Base-by-base conservation (phyloP, 177 flowering plant species). In the Vitis hybrid region DNA sequence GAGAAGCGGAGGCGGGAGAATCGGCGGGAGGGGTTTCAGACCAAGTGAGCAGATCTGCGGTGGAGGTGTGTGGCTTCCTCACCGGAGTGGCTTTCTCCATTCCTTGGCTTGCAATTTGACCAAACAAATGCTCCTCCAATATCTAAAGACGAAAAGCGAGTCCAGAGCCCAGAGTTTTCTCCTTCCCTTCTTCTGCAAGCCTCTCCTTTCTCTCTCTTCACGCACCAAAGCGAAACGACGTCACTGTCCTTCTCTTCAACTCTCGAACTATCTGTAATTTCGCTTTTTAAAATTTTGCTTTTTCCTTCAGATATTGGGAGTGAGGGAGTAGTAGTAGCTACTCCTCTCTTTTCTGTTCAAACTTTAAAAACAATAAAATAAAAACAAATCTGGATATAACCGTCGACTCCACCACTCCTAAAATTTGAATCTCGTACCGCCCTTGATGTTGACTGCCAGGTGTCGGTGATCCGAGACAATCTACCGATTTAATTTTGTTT, bases 1-100 rank as follows among this genome's bases (percentile, higher is more conserved):
- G 89, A 45, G 92, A 62, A 16, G 76, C 58, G 3, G 83, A 15
- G 13, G 82, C 72, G 19, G 90, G 66, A 9, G 88, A 76, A 52
- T 78, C 86, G 8, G 80, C 56, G 1, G 82, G 75, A 1, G 96
- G 90, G 70, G 70, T 83, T 65, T 89, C 97, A 39, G 94, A 73
- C 98, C 98, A 94, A 1, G 82, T 76, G 69, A 94, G 91, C 66
- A 94, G 97, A 91, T 93, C 98, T 76, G 99, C 89, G 1, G 99
- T 94, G 22, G 90, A 86, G 2, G 96, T 86, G 87, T 92, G 91
- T 1, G 95, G 86, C 69, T 92, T 94, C 80, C 98, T 85, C 84
- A 90, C 97, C 29, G 98, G 98, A 14, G 91, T 92, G 62, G 53
- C 76, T 70, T 86, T 89, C 80, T 92, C 94, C 97, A 92, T 90